A percentile compares a stretch with the other conserved stretches of the same genome.
These are phyloP conservation scores for Sphagnum magellanicum DNA, from an alignment of 228 moss, liverwort and hornwort species.

Conservation along the genomic window DNA sequence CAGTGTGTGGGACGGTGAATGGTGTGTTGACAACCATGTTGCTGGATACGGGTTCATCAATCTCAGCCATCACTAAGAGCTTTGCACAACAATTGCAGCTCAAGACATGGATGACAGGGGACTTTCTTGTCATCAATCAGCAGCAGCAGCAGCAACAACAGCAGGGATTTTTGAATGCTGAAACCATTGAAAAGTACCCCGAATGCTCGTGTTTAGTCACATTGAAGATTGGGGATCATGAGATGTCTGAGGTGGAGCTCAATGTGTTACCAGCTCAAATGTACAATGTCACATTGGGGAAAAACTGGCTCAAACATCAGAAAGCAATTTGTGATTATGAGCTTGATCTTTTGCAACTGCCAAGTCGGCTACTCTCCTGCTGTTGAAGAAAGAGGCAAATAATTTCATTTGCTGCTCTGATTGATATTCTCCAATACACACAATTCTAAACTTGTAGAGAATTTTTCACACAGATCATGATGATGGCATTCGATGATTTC, in stretches of 20 bases:
- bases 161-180: constrained; percentile 13
- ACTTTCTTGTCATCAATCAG: constrained; percentile 38
- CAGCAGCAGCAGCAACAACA: too few relatives aligned
- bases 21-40: constrained; percentile 43
- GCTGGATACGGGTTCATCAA: constrained; percentile 45
- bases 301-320: constrained; percentile 52
- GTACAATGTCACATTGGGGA: constrained; percentile 42
- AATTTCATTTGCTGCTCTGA: too few relatives aligned
- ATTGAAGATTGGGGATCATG: constrained; percentile 42
- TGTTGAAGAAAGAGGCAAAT: too few relatives aligned
- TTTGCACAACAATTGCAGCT: constrained; percentile 47
- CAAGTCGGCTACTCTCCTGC: not conserved
- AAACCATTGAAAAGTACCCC: constrained; percentile 37
- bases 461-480: too few relatives aligned
- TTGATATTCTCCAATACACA: too few relatives aligned
- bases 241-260: constrained; percentile 22
- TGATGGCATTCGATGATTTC: too few relatives aligned
- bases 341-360: constrained; percentile 39
- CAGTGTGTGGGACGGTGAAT: constrained; percentile 39
- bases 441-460: too few relatives aligned
- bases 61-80: constrained; percentile 45
- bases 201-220: constrained; percentile 39
- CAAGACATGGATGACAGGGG: constrained; percentile 40
- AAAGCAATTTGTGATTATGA: constrained; percentile 60
- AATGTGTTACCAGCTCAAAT: constrained; percentile 51